These are phyloP conservation scores for Magnolia changhungtana DNA, from an alignment of 164 flowering plant genomes.

Conservation along the genomic window DNA sequence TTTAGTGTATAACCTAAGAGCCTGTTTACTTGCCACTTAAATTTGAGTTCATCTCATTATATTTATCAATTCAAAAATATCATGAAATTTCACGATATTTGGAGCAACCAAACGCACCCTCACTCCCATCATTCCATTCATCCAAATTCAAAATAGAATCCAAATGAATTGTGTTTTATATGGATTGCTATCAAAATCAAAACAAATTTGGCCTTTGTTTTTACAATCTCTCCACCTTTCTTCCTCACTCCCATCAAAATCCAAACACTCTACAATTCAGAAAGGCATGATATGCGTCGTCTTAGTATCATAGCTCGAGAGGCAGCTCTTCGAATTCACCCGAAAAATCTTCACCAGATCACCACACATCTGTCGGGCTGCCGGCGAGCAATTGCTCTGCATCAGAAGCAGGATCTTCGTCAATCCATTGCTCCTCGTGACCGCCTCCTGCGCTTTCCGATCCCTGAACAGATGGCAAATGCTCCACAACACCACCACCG, in stretches of 20 bases:
- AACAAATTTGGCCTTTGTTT: neutral
- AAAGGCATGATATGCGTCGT: conserved; percentile 90
- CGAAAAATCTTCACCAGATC: conserved; percentile 73
- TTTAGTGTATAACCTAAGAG: too few species aligned
- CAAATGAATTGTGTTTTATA: neutral
- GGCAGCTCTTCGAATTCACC: conserved; percentile 47
- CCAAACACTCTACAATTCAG: conserved; percentile 19
- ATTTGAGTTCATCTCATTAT: too few species aligned
- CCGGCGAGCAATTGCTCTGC: conserved; percentile 78
- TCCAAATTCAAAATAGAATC: too few species aligned
- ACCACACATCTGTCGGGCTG: conserved; percentile 58
- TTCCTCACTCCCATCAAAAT: too few species aligned
- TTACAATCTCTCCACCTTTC: neutral
- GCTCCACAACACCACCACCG: conserved; percentile 75
- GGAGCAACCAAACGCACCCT: too few species aligned
- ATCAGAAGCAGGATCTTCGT: conserved; percentile 78
- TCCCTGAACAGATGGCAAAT: conserved; percentile 61
- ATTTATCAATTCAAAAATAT: too few species aligned
- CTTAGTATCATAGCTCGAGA: conserved; percentile 70
- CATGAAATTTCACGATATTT: too few species aligned
- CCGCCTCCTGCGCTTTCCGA: conserved; percentile 51
- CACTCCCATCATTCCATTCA: too few species aligned
- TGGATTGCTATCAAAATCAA: neutral
- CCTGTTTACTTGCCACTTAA: too few species aligned
- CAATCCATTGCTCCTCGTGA: conserved; percentile 55